Percentiles rank a stretch among this genome's conserved stretches.
Evolutionary conservation across 208 protist species (phyloP).

Genomic region (Vickermania ingenoplastis): DNA sequence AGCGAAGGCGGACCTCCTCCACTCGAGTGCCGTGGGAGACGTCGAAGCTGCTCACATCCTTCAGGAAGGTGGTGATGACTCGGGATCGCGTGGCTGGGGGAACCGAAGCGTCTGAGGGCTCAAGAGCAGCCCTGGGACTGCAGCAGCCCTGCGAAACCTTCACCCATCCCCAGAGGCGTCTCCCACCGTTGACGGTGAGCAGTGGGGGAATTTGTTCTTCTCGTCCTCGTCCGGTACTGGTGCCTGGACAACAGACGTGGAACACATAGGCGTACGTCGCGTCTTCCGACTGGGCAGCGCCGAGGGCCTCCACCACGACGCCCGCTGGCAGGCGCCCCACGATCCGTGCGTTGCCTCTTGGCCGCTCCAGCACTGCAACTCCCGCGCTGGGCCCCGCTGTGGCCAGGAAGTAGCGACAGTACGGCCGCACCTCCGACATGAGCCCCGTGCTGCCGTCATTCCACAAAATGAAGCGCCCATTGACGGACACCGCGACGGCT

Average conservation of each 20-base stretch:
- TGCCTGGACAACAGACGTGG: too few relatives aligned
- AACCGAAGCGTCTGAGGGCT: too few relatives aligned
- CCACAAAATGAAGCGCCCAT: constrained; percentile 44
- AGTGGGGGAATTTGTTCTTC: too few relatives aligned
- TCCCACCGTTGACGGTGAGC: too few relatives aligned
- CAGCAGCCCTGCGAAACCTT: too few relatives aligned
- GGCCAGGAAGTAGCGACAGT: constrained; percentile 24
- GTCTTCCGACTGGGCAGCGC: constrained; percentile 19
- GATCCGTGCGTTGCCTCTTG: constrained; percentile 56
- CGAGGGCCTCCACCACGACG: constrained; percentile 36
- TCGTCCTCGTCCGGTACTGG: too few relatives aligned
- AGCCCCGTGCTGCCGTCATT: constrained; percentile 37
- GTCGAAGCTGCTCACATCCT: background rate
- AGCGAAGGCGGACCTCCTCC: background rate
- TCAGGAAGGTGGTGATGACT: too few relatives aligned
- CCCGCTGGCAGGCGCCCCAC: constrained; percentile 60
- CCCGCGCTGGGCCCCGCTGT: constrained; percentile 28
- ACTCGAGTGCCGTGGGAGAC: too few relatives aligned
- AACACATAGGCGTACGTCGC: background rate
- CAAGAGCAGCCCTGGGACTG: too few relatives aligned
- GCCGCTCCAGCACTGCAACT: constrained; percentile 51
- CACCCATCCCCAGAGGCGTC: too few relatives aligned
- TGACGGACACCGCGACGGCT: constrained; percentile 40
- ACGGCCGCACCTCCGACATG: constrained; percentile 35
- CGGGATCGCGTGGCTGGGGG: too few relatives aligned